Conservation (phyloP, 75 land plant genomes). For the Larix kaempferi region DNA sequence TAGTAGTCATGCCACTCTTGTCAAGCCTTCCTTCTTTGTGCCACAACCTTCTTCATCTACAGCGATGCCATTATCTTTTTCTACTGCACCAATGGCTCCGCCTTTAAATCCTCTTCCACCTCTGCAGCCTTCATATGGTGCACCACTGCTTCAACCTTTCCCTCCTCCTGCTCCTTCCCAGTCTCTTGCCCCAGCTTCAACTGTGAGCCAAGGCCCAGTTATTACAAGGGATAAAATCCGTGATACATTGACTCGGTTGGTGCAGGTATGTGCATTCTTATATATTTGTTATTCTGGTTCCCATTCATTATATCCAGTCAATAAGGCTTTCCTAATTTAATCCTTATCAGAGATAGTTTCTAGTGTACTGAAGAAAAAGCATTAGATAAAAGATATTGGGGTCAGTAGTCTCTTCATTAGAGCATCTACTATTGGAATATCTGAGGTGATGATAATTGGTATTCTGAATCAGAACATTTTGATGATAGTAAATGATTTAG, state of each 20-base stretch:
- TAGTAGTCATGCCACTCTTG: slow-evolving; percentile 19
- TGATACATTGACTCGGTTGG: slow-evolving; percentile 37
- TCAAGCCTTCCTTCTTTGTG: slow-evolving; percentile 48
- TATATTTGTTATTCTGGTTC: neutral
- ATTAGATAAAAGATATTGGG: neutral
- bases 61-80: slow-evolving; percentile 14
- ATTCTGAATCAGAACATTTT: neutral
- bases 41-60: slow-evolving; percentile 36
- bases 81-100: slow-evolving; percentile 20
- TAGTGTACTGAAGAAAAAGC: neutral
- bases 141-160: slow-evolving; percentile 50
- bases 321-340: neutral
- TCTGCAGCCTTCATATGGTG: slow-evolving; percentile 45
- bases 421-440: neutral
- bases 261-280: slow-evolving; percentile 23
- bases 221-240: slow-evolving; percentile 43
- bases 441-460: neutral
- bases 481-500: neutral
- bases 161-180: slow-evolving; percentile 51
- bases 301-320: neutral
- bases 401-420: neutral
- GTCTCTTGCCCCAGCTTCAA: slow-evolving; percentile 33
- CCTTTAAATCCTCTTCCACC: slow-evolving; percentile 38
- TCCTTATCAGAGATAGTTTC: neutral
- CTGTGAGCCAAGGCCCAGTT: slow-evolving; percentile 14